A percentile compares a stretch with the other conserved stretches of the same genome.
These are phyloP conservation scores for Dactylellina leptospora DNA, from an alignment of 2,329 filamentous ascomycete genomes.

Conservation along the genomic window DNA sequence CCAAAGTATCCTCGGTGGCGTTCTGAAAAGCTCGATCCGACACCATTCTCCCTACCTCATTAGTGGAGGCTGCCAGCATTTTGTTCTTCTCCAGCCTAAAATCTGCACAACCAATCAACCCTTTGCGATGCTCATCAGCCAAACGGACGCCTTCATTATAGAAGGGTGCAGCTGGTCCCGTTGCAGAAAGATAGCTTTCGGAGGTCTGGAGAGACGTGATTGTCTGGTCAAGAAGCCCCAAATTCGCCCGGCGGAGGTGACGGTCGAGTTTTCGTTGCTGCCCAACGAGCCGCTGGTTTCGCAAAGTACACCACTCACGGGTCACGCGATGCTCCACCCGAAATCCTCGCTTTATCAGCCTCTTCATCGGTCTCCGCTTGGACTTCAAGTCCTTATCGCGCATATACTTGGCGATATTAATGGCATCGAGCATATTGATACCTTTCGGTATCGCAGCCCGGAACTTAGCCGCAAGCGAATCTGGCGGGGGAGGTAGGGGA, in stretches of 20 bases:
- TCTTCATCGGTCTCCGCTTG: slow-evolving; percentile 34
- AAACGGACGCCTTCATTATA: slow-evolving; percentile 24
- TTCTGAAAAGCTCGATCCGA: slow-evolving; percentile 6
- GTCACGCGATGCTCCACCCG: slow-evolving; percentile 46
- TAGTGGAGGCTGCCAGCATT: neutral
- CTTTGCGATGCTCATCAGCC: slow-evolving; percentile 16
- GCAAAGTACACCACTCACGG: slow-evolving; percentile 40
- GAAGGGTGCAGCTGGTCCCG: slow-evolving; percentile 28
- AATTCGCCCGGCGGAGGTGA: slow-evolving; percentile 38
- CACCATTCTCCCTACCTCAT: neutral
- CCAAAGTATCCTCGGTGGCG: slow-evolving; percentile 19
- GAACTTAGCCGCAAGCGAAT: slow-evolving; percentile 27
- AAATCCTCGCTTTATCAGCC: slow-evolving; percentile 34
- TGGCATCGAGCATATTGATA: slow-evolving; percentile 26
- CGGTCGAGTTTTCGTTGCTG: slow-evolving; percentile 37
- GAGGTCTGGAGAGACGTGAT: slow-evolving; percentile 25
- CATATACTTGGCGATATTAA: slow-evolving; percentile 29
- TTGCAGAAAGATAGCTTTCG: slow-evolving; percentile 29
- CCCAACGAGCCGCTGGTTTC: slow-evolving; percentile 16
- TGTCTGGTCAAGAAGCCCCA: slow-evolving; percentile 43
- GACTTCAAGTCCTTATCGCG: slow-evolving; percentile 30
- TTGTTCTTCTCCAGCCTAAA: slow-evolving; percentile 1
- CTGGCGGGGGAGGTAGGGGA: slow-evolving; percentile 5
- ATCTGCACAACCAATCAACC: neutral
- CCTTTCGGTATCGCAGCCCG: slow-evolving; percentile 30